Percentiles rank a stretch among this genome's conserved stretches.
phyloP scores from a whole-genome alignment of 176 grass and related monocot species.

The Triticum turgidum region DNA sequence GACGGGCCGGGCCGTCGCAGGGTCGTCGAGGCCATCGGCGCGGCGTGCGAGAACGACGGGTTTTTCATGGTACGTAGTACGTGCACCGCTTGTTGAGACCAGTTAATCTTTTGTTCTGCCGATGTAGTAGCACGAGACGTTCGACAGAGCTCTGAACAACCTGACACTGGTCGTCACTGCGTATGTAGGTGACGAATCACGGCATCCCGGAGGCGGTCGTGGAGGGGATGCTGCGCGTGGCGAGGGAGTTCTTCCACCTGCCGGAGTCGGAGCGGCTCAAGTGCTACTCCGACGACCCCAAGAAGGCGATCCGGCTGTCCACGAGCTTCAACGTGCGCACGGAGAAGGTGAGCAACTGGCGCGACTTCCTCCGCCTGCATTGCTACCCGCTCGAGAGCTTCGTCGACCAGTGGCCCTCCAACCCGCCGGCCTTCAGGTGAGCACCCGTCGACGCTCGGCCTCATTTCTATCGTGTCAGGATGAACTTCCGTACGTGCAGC shows the following conservation, averaged over 20 bases:
- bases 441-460: neutral
- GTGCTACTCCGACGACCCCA: constrained; percentile 89
- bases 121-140: neutral
- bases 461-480: neutral
- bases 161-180: neutral
- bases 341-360: constrained; percentile 85
- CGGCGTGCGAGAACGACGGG: constrained; percentile 60
- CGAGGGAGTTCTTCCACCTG: constrained; percentile 89
- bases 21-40: constrained; percentile 56
- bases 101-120: neutral
- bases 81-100: neutral
- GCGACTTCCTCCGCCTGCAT: constrained; percentile 87
- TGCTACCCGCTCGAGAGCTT: constrained; percentile 79
- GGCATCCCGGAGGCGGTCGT: constrained; percentile 58
- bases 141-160: neutral
- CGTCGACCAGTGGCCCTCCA: constrained; percentile 78
- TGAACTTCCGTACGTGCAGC: neutral
- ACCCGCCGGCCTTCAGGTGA: constrained; percentile 72
- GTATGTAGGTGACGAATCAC: constrained; percentile 64
- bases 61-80: constrained; percentile 75
- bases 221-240: constrained; percentile 60
- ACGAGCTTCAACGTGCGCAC: constrained; percentile 94
- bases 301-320: constrained; percentile 71
- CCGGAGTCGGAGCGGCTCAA: constrained; percentile 87
- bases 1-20: constrained; percentile 30